Base-by-base conservation (phyloP, 306 rosid genomes). In the Bauhinia variegata region DNA sequence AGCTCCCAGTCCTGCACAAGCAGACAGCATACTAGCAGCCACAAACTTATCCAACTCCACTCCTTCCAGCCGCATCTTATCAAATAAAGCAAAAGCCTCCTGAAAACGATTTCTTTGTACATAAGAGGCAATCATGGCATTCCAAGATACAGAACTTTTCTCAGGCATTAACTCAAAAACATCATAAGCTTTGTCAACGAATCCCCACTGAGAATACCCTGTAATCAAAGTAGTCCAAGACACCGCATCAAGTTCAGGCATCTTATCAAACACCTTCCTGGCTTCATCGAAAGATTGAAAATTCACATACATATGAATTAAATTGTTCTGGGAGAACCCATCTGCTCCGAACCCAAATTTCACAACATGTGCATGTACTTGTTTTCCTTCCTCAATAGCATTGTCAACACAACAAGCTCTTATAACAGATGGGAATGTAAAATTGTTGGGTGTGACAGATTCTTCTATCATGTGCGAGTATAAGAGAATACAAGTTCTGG, bases 1-100 rank as follows among this genome's bases (percentile, higher is more conserved):
- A 56, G 87, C 87, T 59, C 91, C 90, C 30, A 84, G 54, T 53
- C 86, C 86, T 8, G 86, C 77, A 50, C 88, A 86, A 46, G 88
- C 88, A 44, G 82, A 77, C 37, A 89, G 53, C 86, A 89, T 83
- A 49, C 78, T 86, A 44, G 88, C 87, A 5, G 91, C 85, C 42
- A 83, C 72, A 61, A 71, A 86, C 66, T 79, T 77, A 68, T 89
- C 81, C 84, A 86, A 44, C 47, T 16, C 71, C 60, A 79, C 75
- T 36, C 67, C 47, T 14, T 80, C 68, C 10, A 10, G 61, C 44
- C 57, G 63, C 96, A 89, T 89, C 72, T 70, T 67, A 9, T 36
- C 33, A 69, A 89, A 84, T 71, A 86, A 60, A 46, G 18, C 75
- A 72, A 87, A 86, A 0, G 91, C 93, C 57, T 89, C 86, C 4